Base-by-base conservation (phyloP, 495 filamentous ascomycete species). In the Trichoderma virens region DNA sequence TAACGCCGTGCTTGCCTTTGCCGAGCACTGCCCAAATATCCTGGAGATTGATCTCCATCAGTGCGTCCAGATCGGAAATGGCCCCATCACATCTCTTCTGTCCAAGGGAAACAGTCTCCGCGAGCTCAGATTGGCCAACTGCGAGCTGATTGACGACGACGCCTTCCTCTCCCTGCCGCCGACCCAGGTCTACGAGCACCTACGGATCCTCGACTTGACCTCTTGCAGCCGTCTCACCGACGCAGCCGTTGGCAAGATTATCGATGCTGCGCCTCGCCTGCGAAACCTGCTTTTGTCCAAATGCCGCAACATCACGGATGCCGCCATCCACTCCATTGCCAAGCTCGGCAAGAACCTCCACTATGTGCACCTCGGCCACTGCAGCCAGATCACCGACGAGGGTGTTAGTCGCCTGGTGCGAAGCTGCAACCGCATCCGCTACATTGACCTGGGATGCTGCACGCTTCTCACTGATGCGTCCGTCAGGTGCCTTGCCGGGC, bases 361-460 rank as follows among this genome's bases (percentile, higher is more conserved):
- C 73, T 96, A 93, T 71, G 86, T 99, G 59, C 95, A 98, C 69
- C 80, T 99, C 5, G 95, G 95, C 2, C 95, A 99, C 72, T 99
- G 95, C 73, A 83, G 84, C 18, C 83, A 92, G 45, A 92, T 99
- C 68, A 97, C 92, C 0, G 95, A 99, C 76, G 73, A 81, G 13
- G 91, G 90, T 7, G 91, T 99, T 8, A 87, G 87, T 60, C 85
- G 87, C 45, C 80, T 99, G 8, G 92, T 96, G 41, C 87, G 88
- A 65, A 76, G 76, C 45, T 99, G 95, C 79, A 97, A 93, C 75
- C 85, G 95, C 35, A 97, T 99, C 67, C 82, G 95, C 60, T 99
- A 99, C 70, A 98, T 99, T 63, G 95, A 99, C 71, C 76, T 99
- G 60, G 95, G 95, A 13, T 98, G 95, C 78, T 99, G 95, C 74